Evolutionary conservation across 2,329 filamentous ascomycete genomes (phyloP), one percentile per base, ranked within the genome.

Genomic region (Aureobasidium melanogenum): DNA sequence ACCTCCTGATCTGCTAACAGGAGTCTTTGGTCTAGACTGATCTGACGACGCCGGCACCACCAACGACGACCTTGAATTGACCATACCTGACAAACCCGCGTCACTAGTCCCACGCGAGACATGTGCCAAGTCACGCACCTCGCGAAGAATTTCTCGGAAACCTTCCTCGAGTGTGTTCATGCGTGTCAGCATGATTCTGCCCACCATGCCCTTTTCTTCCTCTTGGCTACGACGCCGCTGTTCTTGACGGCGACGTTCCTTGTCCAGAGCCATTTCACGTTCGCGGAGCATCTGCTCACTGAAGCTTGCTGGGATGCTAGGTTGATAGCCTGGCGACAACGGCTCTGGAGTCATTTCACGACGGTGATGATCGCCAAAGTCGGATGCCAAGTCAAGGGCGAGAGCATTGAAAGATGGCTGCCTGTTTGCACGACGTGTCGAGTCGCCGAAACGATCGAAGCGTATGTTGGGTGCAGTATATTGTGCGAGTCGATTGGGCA

Each of bases 161-260:
- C 91, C 88, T 74, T 96, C 91, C 72, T 97, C 92, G 2, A 97
- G 80, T 8, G 88, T 93, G 72, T 94, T 94, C 91, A 97, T 97
- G 36, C 91, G 81, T 9, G 91, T 90, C 48, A 97, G 78, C 74
- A 97, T 88, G 48, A 96, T 81, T 61, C 90, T 84, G 66, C 87
- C 83, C 69, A 88, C 86, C 82, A 92, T 88, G 43, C 88, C 83
- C 69, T 89, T 87, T 72, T 83, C 80, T 79, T 78, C 77, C 28
- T 76, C 76, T 14, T 75, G 73, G 28, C 71, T 67, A 7, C 69
- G 65, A 6, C 69, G 64, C 9, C 69, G 66, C 24, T 73, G 67
- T 77, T 60, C 77, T 70, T 60, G 75, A 34, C 71, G 70, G 19
- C 70, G 56, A 63, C 71, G 55, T 34, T 58, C 61, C 26, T 58